Evolutionary conservation across 495 filamentous ascomycete species (phyloP), one percentile per base, ranked within the genome.

Genomic region (Aspergillus steynii): DNA sequence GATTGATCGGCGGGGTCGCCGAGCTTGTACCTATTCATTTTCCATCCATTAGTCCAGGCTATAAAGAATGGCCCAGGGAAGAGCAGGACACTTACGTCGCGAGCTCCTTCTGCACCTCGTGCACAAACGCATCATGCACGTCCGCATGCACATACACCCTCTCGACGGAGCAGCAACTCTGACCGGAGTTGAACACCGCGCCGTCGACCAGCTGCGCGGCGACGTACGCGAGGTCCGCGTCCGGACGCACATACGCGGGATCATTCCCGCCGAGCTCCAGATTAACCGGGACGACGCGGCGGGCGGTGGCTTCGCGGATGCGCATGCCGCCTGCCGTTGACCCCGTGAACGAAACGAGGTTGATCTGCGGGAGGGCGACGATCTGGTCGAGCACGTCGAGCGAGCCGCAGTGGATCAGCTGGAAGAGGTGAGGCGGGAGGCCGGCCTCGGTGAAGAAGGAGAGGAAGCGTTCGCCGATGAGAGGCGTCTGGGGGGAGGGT

Each of bases 181-280:
- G 95, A 26, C 95, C 95, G 32, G 91, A 96, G 76, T 97, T 99
- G 81, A 97, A 99, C 46, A 99, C 80, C 3, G 93, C 92, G 4
- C 94, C 94, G 66, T 97, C 94, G 25, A 97, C 92, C 59, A 97
- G 90, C 75, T 97, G 90, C 68, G 90, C 92, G 1, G 94, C 94
- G 0, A 90, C 94, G 87, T 92, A 95, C 53, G 85, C 83, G 20
- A 96, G 74, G 67, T 97, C 92, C 0, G 94, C 92, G 69, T 98
- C 95, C 14, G 81, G 79, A 52, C 93, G 83, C 29, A 97, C 84
- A 65, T 96, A 97, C 8, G 94, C 94, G 3, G 94, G 89, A 68
- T 98, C 94, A 54, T 98, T 98, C 28, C 94, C 94, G 37, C 94
- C 94, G 5, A 98, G 86, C 68, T 98, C 94, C 8, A 98, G 85